Evolutionary conservation across 176 grass and related monocot genomes (phyloP).

Genomic region (Microstegium vimineum): DNA sequence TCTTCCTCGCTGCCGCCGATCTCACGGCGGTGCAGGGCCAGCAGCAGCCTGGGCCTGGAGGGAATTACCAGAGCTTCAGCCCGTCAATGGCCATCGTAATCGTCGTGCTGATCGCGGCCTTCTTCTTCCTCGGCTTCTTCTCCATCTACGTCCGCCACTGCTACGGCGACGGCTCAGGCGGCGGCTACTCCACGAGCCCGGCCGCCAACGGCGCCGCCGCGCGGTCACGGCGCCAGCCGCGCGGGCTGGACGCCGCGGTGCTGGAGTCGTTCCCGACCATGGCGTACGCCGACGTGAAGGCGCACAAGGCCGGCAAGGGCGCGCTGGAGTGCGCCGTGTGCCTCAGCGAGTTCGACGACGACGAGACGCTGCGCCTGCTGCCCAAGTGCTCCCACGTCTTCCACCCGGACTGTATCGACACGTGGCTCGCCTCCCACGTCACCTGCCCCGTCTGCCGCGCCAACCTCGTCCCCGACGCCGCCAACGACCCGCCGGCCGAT

Average conservation of each 20-base stretch:
- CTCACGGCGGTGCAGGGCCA: slow-evolving; percentile 25
- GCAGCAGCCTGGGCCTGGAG: too few species aligned
- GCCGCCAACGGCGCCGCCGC: neutral
- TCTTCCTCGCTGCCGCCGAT: neutral
- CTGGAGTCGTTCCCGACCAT: too few species aligned
- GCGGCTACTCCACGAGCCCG: neutral
- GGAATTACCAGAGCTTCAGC: slow-evolving; percentile 14
- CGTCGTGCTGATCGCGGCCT: slow-evolving; percentile 65
- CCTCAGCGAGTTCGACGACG: too few species aligned
- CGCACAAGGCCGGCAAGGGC: too few species aligned
- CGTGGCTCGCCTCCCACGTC: slow-evolving; percentile 68
- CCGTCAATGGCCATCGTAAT: slow-evolving; percentile 77
- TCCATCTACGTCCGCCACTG: slow-evolving; percentile 81
- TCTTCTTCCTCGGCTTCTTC: slow-evolving; percentile 90
- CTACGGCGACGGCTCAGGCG: neutral
- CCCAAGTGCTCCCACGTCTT: slow-evolving; percentile 75
- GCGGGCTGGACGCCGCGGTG: too few species aligned
- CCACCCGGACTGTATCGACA: slow-evolving; percentile 87
- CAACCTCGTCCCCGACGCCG: slow-evolving; percentile 54
- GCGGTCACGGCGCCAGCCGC: slow-evolving; percentile 7
- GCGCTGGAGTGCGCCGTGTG: too few species aligned
- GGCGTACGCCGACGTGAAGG: too few species aligned
- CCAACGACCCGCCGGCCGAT: neutral
- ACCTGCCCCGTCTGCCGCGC: slow-evolving; percentile 88
- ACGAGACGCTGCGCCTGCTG: too few species aligned